phyloP scores from a whole-genome alignment of 2,329 filamentous ascomycete genomes.

The Teratosphaeria destructans region DNA sequence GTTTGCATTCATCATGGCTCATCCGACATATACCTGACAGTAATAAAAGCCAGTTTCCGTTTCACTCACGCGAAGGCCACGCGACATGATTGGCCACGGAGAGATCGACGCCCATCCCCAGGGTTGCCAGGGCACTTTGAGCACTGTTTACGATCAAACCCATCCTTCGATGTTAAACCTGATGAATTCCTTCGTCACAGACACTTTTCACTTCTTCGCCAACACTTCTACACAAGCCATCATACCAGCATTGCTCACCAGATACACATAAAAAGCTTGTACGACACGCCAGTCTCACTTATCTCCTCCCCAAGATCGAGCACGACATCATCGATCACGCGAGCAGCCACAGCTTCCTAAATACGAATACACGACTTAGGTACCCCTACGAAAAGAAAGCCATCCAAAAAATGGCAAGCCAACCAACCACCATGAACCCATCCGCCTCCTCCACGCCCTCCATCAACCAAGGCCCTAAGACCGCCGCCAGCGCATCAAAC shows the following conservation, averaged over 20 bases:
- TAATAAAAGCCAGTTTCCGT: not conserved
- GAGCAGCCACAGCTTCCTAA: not conserved
- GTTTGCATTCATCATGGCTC: no score
- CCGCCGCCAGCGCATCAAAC: conserved; percentile 10
- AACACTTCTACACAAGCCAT: not conserved
- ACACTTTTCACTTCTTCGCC: not conserved
- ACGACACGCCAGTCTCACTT: not conserved
- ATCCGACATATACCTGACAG: no score
- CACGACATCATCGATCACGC: not conserved
- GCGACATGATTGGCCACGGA: not conserved
- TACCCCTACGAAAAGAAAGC: not conserved
- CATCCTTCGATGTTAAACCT: not conserved
- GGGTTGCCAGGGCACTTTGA: not conserved
- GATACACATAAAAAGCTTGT: not conserved
- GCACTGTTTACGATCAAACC: not conserved
- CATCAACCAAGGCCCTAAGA: conserved; percentile 22
- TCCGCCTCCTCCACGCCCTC: conserved; percentile 22
- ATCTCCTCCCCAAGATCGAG: not conserved
- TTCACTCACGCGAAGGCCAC: not conserved
- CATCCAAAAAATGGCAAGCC: conserved; percentile 18
- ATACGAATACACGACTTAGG: not conserved
- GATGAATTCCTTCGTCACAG: not conserved
- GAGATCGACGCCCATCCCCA: not conserved
- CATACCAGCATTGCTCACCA: not conserved
- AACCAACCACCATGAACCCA: conserved; percentile 18